Evolutionary conservation across 768 basidiomycete species (phyloP), one percentile per base, ranked within the genome.

Genomic region (Thelephora aurantiotincta): DNA sequence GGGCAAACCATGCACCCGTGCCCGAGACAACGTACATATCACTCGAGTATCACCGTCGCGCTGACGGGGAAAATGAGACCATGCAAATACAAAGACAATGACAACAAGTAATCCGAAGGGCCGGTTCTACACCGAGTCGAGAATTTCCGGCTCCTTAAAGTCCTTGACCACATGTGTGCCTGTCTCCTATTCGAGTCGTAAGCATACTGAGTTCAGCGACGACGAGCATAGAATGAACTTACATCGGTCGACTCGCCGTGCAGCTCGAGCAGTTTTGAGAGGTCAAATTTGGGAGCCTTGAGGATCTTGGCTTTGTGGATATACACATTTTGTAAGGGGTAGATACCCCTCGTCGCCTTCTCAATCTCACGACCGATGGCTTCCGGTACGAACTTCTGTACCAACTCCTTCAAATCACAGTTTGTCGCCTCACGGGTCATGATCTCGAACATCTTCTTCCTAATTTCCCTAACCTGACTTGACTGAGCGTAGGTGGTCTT

Each of bases 361-460:
- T 99, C 96, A 56, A 99, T 99, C 76, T 99, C 96, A 57, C 93
- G 82, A 56, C 96, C 96, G 59, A 99, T 98, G 52, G 88, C 90
- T 71, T 99, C 96, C 30, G 96, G 94, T 41, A 98, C 81, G 65
- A 99, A 96, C 77, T 99, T 99, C 74, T 92, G 88, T 51, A 98
- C 92, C 57, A 91, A 67, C 75, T 93, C 90, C 81, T 98, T 98
- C 69, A 99, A 69, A 68, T 98, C 96, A 63, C 88, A 91, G 59
- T 82, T 89, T 49, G 87, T 76, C 44, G 92, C 88, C 70, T 99
- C 96, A 54, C 93, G 80, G 49, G 80, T 92, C 82, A 93, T 92
- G 65, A 94, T 91, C 73, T 93, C 96, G 58, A 97, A 90, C 96
- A 99, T 99, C 79, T 98, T 98, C 67, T 88, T 88, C 65, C 96